phyloP scores from a whole-genome alignment of 192 early-diverging fungal genomes.

The Chytriomyces hyalinus region DNA sequence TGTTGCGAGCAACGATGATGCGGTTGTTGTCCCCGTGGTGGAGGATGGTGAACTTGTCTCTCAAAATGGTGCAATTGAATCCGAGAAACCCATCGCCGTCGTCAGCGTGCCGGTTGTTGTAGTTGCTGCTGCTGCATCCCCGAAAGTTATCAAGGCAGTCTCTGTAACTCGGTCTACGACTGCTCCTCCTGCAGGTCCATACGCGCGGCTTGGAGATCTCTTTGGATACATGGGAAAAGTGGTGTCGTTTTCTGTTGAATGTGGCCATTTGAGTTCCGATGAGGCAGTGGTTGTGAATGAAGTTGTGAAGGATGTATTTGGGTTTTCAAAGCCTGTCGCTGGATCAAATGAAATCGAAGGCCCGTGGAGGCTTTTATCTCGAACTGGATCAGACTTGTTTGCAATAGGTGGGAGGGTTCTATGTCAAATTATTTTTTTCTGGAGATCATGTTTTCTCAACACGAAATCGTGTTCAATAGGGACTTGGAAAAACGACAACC shows the following conservation, averaged over 20 bases:
- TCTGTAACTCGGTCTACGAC: constrained; percentile 24
- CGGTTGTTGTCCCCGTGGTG: not conserved
- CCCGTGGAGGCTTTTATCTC: constrained; percentile 4
- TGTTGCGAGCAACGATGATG: not conserved
- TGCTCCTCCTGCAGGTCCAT: constrained; percentile 17
- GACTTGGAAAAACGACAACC: constrained; percentile 15
- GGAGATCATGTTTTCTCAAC: not conserved
- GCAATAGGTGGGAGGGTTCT: constrained; percentile 5
- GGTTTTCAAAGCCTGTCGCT: constrained; percentile 20
- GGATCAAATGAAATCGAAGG: not conserved
- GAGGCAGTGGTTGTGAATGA: not conserved
- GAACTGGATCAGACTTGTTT: constrained; percentile 11
- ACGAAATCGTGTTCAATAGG: not conserved
- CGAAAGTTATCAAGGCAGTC: constrained; percentile 20
- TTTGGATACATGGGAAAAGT: constrained; percentile 1
- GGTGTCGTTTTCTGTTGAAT: not conserved
- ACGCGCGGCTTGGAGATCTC: constrained; percentile 18
- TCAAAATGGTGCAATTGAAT: not conserved
- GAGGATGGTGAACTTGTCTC: not conserved
- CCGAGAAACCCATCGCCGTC: not conserved
- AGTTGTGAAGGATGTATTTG: constrained; percentile 13
- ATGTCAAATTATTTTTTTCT: not conserved
- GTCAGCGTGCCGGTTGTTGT: not conserved
- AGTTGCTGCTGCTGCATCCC: not conserved
- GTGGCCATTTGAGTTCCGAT: too few relatives aligned